Conservation (phyloP, 1,284 basidiomycete species). For the Cryptococcus sp. region DNA sequence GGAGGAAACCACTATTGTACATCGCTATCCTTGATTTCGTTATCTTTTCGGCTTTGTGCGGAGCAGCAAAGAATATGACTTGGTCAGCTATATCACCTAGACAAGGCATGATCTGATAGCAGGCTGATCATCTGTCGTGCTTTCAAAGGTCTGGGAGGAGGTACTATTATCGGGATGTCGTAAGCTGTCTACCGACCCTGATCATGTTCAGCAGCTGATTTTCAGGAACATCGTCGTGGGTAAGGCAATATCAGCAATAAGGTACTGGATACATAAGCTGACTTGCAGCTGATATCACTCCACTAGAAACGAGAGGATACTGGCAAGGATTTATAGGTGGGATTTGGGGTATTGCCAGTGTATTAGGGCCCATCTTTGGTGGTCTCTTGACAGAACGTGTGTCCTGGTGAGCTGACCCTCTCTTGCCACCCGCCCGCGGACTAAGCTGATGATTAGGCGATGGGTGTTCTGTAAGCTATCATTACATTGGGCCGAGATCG, state of each 20-base stretch:
- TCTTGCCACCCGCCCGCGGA: no score
- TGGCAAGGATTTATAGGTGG: conserved; percentile 48
- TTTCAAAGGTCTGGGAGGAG: conserved; percentile 40
- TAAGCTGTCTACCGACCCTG: conserved; percentile 13
- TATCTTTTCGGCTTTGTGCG: conserved; percentile 38
- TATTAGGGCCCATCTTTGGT: conserved; percentile 49
- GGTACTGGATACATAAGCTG: background rate
- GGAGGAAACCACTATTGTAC: conserved; percentile 42
- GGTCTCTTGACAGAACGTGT: conserved; percentile 32
- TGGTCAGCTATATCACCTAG: conserved; percentile 16
- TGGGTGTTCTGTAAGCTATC: conserved; percentile 45
- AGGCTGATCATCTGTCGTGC: conserved; percentile 36
- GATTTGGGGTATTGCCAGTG: conserved; percentile 48
- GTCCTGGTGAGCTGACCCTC: conserved; percentile 21
- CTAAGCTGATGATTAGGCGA: conserved; percentile 28
- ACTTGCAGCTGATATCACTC: conserved; percentile 36
- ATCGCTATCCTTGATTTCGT: conserved; percentile 37
- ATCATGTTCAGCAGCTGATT: conserved; percentile 6
- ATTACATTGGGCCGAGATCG: background rate
- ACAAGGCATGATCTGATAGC: background rate
- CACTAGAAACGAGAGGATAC: conserved; percentile 43
- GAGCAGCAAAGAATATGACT: conserved; percentile 36
- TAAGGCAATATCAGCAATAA: no score
- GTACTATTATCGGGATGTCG: conserved; percentile 36
- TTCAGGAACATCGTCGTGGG: conserved; percentile 17